phyloP scores from a whole-genome alignment of 106 monocot genomes.

The Gastrodia elata region DNA sequence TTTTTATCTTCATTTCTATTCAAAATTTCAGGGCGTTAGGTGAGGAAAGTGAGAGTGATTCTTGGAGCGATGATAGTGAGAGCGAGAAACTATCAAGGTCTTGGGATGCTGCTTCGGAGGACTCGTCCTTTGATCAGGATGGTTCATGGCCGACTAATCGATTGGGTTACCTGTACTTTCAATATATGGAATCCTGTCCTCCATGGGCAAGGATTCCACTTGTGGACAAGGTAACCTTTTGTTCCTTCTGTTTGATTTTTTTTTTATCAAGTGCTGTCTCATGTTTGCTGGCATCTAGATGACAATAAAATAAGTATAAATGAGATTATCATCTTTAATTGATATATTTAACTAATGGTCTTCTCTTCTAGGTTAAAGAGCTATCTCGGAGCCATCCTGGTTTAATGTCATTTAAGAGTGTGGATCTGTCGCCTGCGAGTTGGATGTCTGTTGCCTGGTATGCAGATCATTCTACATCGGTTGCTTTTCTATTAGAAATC shows the following conservation, averaged over 20 bases:
- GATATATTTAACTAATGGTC: not conserved
- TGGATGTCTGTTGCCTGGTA: conserved; percentile 98
- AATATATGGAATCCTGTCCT: conserved; percentile 48
- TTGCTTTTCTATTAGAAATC: not conserved
- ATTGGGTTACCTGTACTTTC: conserved; percentile 52
- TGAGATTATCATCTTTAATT: not conserved
- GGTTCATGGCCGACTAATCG: conserved; percentile 17
- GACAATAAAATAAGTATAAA: not conserved
- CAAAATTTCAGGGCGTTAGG: conserved; percentile 22
- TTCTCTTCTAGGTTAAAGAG: conserved; percentile 36
- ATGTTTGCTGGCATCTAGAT: not conserved
- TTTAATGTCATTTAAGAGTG: conserved; percentile 52
- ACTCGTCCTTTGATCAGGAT: conserved; percentile 34
- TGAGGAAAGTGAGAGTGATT: conserved; percentile 39
- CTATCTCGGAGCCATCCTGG: conserved; percentile 49
- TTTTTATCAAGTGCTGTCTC: not conserved
- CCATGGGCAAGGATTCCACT: conserved; percentile 71
- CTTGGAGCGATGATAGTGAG: conserved; percentile 47
- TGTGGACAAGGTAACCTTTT: conserved; percentile 40
- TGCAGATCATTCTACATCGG: not conserved
- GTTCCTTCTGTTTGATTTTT: not conserved
- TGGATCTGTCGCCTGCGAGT: conserved; percentile 84
- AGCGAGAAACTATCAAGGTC: conserved; percentile 43
- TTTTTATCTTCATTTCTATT: not conserved
- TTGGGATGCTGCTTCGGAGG: conserved; percentile 47